Base-by-base conservation (phyloP, 2,329 filamentous ascomycete genomes). In the Falciphora oryzae region DNA sequence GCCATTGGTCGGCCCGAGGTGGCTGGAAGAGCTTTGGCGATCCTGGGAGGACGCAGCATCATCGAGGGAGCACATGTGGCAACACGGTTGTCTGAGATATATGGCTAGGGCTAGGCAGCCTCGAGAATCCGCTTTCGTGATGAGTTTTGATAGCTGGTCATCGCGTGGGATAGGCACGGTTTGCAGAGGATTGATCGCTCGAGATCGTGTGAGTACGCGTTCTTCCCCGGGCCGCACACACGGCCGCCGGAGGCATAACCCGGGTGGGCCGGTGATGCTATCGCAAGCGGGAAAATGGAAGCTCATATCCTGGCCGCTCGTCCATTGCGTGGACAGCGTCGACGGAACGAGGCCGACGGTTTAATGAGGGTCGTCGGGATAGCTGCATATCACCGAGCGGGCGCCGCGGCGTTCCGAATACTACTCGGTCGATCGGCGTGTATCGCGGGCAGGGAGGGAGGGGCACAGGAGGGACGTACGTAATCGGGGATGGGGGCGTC, bases 351-450 rank as follows among this genome's bases (percentile, higher is more conserved):
- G 35, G 44, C 44, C 44, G 44, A 50, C 14, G 22, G 22, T 7
- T 53, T 18, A 14, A 53, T 14, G 44, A 53, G 44, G 44, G 18
- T 53, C 22, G 44, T 53, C 44, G 10, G 18, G 44, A 53, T 53
- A 7, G 44, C 18, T 53, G 22, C 44, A 53, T n/a, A 25, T n/a
- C 44, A 53, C 22, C 8, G 7, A 5, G 44, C 44, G 44, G 44
- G 44, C 18, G 44, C 44, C 44, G 44, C 44, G 44, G 44, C 44
- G 44, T 53, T 53, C 44, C 44, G 44, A 53, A 53, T 53, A 53
- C 44, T n/a, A 53, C 44, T 53, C 44, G 44, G 44, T 53, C 44
- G 44, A 53, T 53, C 44, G 44, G 44, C 44, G 44, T 53, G n/a
- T 53, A 25, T 53, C 44, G 44, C 44, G 44, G 44, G 6, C 22